Conservation (phyloP, 2,329 filamentous ascomycete genomes). For the Tolypocladium nubicola region DNA sequence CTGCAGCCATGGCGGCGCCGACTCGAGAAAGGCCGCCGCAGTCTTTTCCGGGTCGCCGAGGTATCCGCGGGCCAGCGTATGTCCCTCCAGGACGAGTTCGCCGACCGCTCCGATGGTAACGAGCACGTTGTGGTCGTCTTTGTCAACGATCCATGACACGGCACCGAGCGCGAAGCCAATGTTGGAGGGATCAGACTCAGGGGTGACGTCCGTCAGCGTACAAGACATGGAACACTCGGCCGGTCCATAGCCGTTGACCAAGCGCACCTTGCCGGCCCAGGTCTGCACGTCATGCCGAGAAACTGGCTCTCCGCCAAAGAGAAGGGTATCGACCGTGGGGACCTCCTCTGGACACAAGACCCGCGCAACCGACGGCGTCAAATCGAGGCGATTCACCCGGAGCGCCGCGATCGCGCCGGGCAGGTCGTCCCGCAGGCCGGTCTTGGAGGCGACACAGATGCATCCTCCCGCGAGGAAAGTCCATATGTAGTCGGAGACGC, state of each 20-base stretch:
- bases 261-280: neutral
- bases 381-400: neutral
- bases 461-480: conserved; percentile 2
- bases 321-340: neutral
- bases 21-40: conserved; percentile 29
- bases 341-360: neutral
- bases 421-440: neutral
- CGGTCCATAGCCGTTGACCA: conserved; percentile 4
- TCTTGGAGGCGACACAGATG: conserved; percentile 1
- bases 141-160: conserved; percentile 19
- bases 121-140: conserved; percentile 14
- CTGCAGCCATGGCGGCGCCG: conserved; percentile 15
- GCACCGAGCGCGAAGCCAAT: neutral
- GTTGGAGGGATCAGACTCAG: neutral
- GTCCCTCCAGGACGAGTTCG: conserved; percentile 28
- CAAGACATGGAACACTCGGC: conserved; percentile 4
- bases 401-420: neutral
- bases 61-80: conserved; percentile 37
- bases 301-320: conserved; percentile 1
- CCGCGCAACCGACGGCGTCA: conserved; percentile 1
- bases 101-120: conserved; percentile 20
- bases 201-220: neutral
- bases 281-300: neutral
- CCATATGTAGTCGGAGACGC: conserved; percentile 3
- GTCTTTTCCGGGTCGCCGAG: conserved; percentile 35